Percentiles rank a stretch among this genome's conserved stretches.
Evolutionary conservation across 257 asterid species (phyloP).

Genomic region (Solanum tarapatanum): DNA sequence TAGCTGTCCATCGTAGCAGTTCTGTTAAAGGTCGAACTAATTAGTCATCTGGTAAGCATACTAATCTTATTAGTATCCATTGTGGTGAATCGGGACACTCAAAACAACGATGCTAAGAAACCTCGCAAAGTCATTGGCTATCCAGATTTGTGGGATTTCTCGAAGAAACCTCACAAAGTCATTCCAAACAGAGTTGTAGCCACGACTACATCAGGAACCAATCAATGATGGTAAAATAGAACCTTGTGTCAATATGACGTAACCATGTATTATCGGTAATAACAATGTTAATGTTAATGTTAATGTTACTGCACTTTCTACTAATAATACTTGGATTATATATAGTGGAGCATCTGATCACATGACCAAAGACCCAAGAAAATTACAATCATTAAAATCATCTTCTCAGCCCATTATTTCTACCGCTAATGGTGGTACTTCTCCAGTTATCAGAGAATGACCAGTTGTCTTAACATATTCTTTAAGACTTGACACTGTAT

Average conservation of each 20-base stretch:
- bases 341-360: neutral
- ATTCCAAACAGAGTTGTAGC: neutral
- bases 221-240: neutral
- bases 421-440: neutral
- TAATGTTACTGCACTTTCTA: neutral
- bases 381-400: neutral
- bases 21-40: no score
- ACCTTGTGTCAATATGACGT: neutral
- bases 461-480: neutral
- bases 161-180: no score
- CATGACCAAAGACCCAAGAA: neutral
- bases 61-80: no score
- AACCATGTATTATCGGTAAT: neutral
- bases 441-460: neutral
- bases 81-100: no score
- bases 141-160: no score
- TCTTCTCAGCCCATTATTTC: neutral
- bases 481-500: neutral
- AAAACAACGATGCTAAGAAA: no score
- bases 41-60: no score
- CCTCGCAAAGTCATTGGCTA: no score
- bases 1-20: no score
- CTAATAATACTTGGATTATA: neutral
- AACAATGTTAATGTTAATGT: neutral
- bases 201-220: neutral